These are phyloP conservation scores for Spathaspora girioi DNA, from an alignment of 805 yeast species.

Conservation along the genomic window DNA sequence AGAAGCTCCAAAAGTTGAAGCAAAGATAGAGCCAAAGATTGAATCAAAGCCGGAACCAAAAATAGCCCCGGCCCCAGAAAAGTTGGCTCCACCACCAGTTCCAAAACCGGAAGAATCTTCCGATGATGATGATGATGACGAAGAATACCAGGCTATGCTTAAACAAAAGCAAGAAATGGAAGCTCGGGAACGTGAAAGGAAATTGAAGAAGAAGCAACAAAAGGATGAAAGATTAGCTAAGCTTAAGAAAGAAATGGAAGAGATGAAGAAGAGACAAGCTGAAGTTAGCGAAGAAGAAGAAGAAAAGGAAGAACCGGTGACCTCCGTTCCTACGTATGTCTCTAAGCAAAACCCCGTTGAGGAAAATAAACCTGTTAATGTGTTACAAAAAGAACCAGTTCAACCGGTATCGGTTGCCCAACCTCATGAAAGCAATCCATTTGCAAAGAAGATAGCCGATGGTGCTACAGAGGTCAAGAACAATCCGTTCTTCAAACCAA, in stretches of 20 bases:
- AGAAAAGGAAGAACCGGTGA: slow-evolving; percentile 21
- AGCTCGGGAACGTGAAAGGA: slow-evolving; percentile 38
- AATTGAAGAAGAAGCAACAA: slow-evolving; percentile 50
- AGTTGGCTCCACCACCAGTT: background rate
- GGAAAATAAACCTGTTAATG: background rate
- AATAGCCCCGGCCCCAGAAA: background rate
- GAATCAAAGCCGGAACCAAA: slow-evolving; percentile 5
- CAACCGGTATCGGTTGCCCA: slow-evolving; percentile 10
- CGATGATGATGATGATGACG: slow-evolving; percentile 42
- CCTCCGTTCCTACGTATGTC: slow-evolving; percentile 19
- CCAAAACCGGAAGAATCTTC: slow-evolving; percentile 17
- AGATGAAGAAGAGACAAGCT: slow-evolving; percentile 33
- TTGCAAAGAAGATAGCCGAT: slow-evolving; percentile 31
- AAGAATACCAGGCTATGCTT: slow-evolving; percentile 46
- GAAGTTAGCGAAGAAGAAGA: slow-evolving; percentile 30
- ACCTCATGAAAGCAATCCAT: slow-evolving; percentile 46
- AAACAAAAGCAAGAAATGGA: slow-evolving; percentile 44
- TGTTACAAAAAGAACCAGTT: slow-evolving; percentile 5
- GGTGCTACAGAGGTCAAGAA: slow-evolving; percentile 6
- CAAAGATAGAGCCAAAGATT: background rate
- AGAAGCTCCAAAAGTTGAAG: background rate
- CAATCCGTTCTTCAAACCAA: slow-evolving; percentile 61
- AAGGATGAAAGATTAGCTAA: slow-evolving; percentile 59
- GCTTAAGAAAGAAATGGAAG: slow-evolving; percentile 57
- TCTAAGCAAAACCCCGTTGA: slow-evolving; percentile 5